Evolutionary conservation across 768 basidiomycete species (phyloP).

Genomic region (Xerocomus spinulosus): DNA sequence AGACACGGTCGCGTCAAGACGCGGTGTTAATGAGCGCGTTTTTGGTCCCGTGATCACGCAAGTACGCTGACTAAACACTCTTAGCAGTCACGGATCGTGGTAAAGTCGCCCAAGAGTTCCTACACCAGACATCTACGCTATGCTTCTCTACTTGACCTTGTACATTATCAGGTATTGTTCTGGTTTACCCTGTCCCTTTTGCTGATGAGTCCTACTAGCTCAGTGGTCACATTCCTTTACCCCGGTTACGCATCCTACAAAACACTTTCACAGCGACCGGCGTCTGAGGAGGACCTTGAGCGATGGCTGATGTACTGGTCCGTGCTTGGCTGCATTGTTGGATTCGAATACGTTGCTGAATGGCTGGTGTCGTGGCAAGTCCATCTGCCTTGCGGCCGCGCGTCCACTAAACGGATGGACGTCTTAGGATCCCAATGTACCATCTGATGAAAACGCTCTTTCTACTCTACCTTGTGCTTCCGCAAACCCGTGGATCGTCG

Average conservation of each 20-base stretch:
- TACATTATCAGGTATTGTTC: constrained; percentile 36
- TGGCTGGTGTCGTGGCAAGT: constrained; percentile 84
- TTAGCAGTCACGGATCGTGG: constrained; percentile 9
- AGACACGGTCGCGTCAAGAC: constrained; percentile 21
- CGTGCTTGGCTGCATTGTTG: constrained; percentile 78
- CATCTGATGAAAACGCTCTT: constrained; percentile 75
- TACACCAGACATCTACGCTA: constrained; percentile 12
- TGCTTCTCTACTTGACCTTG: constrained; percentile 42
- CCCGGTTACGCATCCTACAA: constrained; percentile 98
- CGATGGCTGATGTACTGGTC: constrained; percentile 98
- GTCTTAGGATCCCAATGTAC: constrained; percentile 83
- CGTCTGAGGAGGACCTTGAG: constrained; percentile 79
- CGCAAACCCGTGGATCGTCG: constrained; percentile 84
- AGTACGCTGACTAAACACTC: constrained; percentile 12
- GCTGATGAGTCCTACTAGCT: constrained; percentile 36
- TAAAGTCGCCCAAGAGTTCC: neutral
- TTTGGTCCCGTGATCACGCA: constrained; percentile 16
- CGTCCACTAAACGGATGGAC: constrained; percentile 7
- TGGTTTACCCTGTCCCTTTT: constrained; percentile 25
- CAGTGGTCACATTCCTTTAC: constrained; percentile 78
- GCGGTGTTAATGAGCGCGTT: constrained; percentile 28
- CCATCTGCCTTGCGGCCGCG: constrained; percentile 7
- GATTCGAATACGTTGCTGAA: constrained; percentile 78
- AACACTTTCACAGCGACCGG: constrained; percentile 80
- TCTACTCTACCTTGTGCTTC: constrained; percentile 85